phyloP scores from a whole-genome alignment of 352 stramenopile genomes.

The Phytophthora cactorum region DNA sequence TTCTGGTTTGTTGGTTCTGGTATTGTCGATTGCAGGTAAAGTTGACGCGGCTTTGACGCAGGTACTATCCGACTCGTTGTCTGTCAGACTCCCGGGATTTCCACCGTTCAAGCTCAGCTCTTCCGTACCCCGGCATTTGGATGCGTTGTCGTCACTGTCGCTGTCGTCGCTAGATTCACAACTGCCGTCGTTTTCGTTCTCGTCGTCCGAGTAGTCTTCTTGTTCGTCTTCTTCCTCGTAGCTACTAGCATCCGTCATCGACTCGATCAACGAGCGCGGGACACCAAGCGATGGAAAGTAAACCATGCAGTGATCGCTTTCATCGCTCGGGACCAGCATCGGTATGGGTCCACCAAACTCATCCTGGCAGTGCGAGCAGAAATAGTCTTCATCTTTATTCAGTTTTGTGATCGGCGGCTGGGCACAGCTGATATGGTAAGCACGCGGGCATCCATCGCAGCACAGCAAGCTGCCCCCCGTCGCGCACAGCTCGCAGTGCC shows the following conservation, averaged over 20 bases:
- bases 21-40: constrained; percentile 3
- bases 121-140: constrained; percentile 17
- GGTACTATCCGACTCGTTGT: constrained; percentile 33
- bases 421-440: constrained; percentile 79
- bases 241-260: constrained; percentile 20
- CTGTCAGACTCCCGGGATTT: constrained; percentile 24
- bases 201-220: constrained; percentile 23
- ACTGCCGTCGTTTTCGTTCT: background rate
- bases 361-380: constrained; percentile 48
- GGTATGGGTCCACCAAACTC: constrained; percentile 28
- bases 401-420: constrained; percentile 64
- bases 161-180: constrained; percentile 15
- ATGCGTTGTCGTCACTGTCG: constrained; percentile 1
- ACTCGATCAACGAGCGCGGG: constrained; percentile 18
- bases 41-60: constrained; percentile 14
- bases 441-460: constrained; percentile 72
- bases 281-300: constrained; percentile 9
- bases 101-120: constrained; percentile 13
- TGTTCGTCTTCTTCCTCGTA: constrained; percentile 18
- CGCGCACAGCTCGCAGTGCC: constrained; percentile 69
- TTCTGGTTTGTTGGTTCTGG: background rate
- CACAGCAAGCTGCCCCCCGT: constrained; percentile 70
- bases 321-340: constrained; percentile 26
- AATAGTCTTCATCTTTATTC: constrained; percentile 53
- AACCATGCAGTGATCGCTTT: constrained; percentile 33